These are phyloP conservation scores for Hippophae gyantsensis DNA, from an alignment of 306 rosid genomes.

Conservation along the genomic window DNA sequence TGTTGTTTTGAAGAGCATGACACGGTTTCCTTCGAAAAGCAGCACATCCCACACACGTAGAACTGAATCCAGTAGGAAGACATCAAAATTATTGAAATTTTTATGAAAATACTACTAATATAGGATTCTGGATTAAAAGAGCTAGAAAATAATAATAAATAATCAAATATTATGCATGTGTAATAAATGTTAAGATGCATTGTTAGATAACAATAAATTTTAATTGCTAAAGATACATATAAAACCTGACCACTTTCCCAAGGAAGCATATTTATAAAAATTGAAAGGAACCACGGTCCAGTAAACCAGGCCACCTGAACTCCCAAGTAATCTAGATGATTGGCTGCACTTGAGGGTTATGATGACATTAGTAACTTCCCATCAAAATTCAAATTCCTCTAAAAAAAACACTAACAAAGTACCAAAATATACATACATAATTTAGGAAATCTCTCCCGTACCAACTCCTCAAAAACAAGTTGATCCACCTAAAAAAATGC, in stretches of 20 bases:
- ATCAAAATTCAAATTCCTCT: neutral
- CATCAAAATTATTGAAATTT: conserved; percentile 30
- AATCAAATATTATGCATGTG: conserved; percentile 6
- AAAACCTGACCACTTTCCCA: conserved; percentile 99
- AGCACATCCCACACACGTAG: conserved; percentile 99
- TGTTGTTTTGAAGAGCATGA: conserved; percentile 90
- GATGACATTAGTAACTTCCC: conserved; percentile 14
- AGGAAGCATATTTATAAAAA: conserved; percentile 98
- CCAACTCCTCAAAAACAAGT: conserved; percentile 92
- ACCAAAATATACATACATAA: conserved; percentile 55
- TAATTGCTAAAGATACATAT: conserved; percentile 40
- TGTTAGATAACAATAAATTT: conserved; percentile 16
- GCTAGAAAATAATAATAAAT: conserved; percentile 1
- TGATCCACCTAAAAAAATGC: conserved; percentile 77
- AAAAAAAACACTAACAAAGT: conserved; percentile 11
- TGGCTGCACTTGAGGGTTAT: conserved; percentile 50
- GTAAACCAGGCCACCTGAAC: conserved; percentile 99
- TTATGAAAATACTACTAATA: conserved; percentile 8
- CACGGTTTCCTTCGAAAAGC: conserved; percentile 98
- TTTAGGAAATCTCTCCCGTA: conserved; percentile 97
- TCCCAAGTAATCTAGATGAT: conserved; percentile 97
- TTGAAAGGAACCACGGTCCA: conserved; percentile 99
- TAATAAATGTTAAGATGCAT: conserved; percentile 4
- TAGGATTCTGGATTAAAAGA: conserved; percentile 5
- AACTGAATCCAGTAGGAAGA: conserved; percentile 47